Evolutionary conservation across 192 early-diverging fungal genomes (phyloP).

Genomic region (Dissophora ornata): DNA sequence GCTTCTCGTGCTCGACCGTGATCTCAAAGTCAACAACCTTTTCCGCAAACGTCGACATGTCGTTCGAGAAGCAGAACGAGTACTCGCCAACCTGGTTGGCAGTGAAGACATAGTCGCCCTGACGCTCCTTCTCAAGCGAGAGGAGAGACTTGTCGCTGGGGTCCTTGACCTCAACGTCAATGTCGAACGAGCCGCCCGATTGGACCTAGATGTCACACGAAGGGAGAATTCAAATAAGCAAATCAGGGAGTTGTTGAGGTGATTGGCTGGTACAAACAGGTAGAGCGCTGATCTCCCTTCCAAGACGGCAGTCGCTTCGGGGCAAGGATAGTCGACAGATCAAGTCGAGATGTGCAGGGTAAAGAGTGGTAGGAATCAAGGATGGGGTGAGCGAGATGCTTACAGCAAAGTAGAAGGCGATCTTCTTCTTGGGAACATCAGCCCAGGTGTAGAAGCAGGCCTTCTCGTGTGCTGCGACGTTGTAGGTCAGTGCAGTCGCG

Average conservation of each 20-base stretch:
- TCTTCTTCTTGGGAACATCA: conserved; percentile 87
- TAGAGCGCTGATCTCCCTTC: no score
- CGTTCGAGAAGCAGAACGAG: conserved; percentile 97
- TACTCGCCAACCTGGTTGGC: conserved; percentile 91
- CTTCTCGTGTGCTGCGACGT: conserved; percentile 88
- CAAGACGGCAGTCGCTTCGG: no score
- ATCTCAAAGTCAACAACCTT: conserved; percentile 98
- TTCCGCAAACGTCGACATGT: conserved; percentile 93
- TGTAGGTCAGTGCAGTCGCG: conserved; percentile 80
- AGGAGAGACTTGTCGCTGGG: conserved; percentile 78
- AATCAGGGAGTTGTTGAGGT: no score
- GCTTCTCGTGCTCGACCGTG: conserved; percentile 87
- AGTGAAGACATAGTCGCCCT: conserved; percentile 95
- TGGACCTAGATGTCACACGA: conserved; percentile 82
- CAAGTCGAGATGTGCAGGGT: background rate
- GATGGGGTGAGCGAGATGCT: no score
- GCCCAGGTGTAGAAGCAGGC: conserved; percentile 90
- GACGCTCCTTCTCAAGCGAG: conserved; percentile 86
- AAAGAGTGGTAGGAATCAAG: no score
- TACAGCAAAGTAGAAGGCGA: conserved; percentile 98
- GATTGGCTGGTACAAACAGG: no score
- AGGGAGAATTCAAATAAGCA: background rate
- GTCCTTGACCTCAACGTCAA: conserved; percentile 90
- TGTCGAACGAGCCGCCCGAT: conserved; percentile 95
- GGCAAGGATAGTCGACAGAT: no score